Base-by-base conservation (phyloP, 768 basidiomycete genomes). In the Baorangia bicolor region DNA sequence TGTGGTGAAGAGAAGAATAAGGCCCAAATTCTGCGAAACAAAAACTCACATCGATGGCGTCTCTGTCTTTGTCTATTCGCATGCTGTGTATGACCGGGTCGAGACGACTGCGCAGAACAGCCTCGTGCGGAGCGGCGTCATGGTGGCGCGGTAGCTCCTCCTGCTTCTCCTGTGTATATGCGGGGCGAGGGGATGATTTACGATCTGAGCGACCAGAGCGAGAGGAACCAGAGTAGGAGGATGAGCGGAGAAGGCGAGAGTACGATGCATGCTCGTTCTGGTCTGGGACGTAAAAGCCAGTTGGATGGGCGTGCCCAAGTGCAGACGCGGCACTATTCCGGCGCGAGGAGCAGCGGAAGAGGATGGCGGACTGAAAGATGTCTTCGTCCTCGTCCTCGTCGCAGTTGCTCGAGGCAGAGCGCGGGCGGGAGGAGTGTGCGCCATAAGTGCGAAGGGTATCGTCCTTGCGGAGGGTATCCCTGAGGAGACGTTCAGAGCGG, bases 381-480 rank as follows among this genome's bases (percentile, higher is more conserved):
- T 73, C 64, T 13, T 68, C 60, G 37, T 66, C 75, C 10, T 63
- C 60, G 28, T 60, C 63, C 1, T 66, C 64, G 23, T 63, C 64
- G 52, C 58, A 57, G 56, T 55, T 59, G 50, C 64, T 69, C 31
- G 59, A 58, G 31, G 51, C 41, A 30, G 74, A 62, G 66, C 64
- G 54, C 21, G 75, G 56, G 56, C 66, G 55, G 21, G 70, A 44
- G 48, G 65, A 31, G 47, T 35, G 51, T 20, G 49, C 43, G 47
- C 58, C 61, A 57, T 48, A 56, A 42, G 59, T 72, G 67, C 56
- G 75, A 67, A 62, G 79, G 70, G 65, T 73, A 64, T 60, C 74
- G 69, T 73, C 80, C 61, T 76, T 84, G 44, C 80, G 74, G 50
- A 86, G 77, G 11, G 84, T 78, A 58, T 84, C 78, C 48, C 84